Base-by-base conservation (phyloP, 306 rosid species). In the Urtica urens region DNA sequence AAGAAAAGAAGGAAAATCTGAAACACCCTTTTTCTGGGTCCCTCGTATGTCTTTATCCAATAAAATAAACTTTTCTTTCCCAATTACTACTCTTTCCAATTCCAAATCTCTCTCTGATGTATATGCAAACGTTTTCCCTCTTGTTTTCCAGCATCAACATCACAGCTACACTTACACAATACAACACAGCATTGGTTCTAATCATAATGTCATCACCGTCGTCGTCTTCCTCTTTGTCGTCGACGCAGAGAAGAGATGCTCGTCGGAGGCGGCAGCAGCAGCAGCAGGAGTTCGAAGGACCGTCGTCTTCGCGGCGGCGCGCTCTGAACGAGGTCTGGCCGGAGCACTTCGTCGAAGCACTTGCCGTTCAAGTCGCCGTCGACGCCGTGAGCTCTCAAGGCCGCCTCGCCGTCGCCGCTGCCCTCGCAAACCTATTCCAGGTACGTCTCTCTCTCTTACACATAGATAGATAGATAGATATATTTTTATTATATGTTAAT, bases 31-130 rank as follows among this genome's bases (percentile, higher is more conserved):
- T 46, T 53, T 53, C 73, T 79, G 92, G 99, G 94, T 61, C 92
- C 92, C 99, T 81, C 87, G 51, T 55, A 86, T 84, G 93, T 84
- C 97, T 79, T 77, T 70, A 72, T 81, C 92, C 60, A 61, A 0
- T 57, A 15, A n/a, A n/a, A n/a, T n/a, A 22, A 14, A 7, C 82
- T 82, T 85, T 86, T 90, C 85, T 88, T 95, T 84, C 83, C 80
- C 72, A 68, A 73, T 69, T 72, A 62, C 73, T 35, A 20, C 28
- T 17, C 33, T 72, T 71, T 83, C 48, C 51, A 22, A 48, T 43
- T 31, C 26, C 42, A 23, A 49, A 29, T 28, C 11, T 56, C 59
- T 44, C 68, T 23, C 33, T 30, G 49, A 12, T n/a, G n/a, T n/a
- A n/a, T n/a, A n/a, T n/a, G n/a, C n/a, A n/a, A n/a, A n/a, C n/a